Conservation (phyloP, 768 basidiomycete genomes). For the Collybia sordida region DNA sequence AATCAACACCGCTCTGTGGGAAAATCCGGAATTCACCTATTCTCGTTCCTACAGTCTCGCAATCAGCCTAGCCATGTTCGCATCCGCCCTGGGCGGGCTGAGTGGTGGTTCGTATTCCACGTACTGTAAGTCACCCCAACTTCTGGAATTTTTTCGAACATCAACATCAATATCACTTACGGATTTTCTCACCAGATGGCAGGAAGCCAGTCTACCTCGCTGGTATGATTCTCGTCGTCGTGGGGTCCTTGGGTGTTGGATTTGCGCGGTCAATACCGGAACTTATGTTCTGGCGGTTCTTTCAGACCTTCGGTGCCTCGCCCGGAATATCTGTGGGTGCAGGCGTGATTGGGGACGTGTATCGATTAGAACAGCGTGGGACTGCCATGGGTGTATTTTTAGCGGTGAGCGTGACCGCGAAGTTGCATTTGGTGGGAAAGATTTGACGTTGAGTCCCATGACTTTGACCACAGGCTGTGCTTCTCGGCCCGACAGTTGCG, state of each 20-base stretch:
- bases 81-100: not conserved
- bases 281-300: slow-evolving; percentile 51
- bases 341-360: slow-evolving; percentile 26
- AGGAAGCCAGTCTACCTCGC: slow-evolving; percentile 50
- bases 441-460: not conserved
- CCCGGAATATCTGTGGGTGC: slow-evolving; percentile 45
- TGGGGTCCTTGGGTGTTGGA: slow-evolving; percentile 52
- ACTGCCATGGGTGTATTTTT: slow-evolving; percentile 50
- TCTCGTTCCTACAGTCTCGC: not conserved
- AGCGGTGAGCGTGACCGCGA: slow-evolving; percentile 22
- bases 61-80: slow-evolving; percentile 2
- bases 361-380: slow-evolving; percentile 45
- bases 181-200: slow-evolving; percentile 39
- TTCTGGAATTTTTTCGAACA: not conserved
- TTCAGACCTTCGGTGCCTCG: slow-evolving; percentile 57
- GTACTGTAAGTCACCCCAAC: not conserved
- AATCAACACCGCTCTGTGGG: not conserved
- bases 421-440: not conserved
- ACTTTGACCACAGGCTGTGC: slow-evolving; percentile 5
- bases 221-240: slow-evolving; percentile 48
- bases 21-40: not conserved
- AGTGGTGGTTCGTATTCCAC: slow-evolving; percentile 4
- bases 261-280: slow-evolving; percentile 31
- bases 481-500: slow-evolving; percentile 10
- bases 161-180: not conserved